phyloP scores from a whole-genome alignment of 148 eudicot genomes.

The Camellia japonica region DNA sequence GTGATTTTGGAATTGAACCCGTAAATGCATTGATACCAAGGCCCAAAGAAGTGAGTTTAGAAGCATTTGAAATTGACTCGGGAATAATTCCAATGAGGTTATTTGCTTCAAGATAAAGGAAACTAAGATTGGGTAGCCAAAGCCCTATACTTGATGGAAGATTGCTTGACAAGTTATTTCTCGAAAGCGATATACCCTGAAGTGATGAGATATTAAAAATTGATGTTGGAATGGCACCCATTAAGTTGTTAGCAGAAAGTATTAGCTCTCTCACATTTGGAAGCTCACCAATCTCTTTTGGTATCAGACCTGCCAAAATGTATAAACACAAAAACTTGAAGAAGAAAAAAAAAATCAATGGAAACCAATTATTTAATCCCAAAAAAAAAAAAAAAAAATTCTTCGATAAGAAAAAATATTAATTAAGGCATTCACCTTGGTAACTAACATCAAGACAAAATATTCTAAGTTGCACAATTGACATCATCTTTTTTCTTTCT shows the following conservation, averaged over 20 bases:
- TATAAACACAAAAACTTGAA: not conserved
- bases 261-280: not conserved
- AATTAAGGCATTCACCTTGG: too few relatives aligned
- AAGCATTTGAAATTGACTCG: not conserved
- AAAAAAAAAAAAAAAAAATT: not conserved
- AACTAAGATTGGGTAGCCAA: not conserved
- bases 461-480: too few relatives aligned
- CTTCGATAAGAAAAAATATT: too few relatives aligned
- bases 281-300: not conserved
- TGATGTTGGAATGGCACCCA: not conserved
- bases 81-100: not conserved
- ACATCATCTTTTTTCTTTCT: too few relatives aligned
- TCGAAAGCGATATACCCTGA: not conserved
- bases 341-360: not conserved
- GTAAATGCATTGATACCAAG: not conserved
- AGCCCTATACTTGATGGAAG: not conserved
- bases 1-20: not conserved
- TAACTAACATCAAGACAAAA: too few relatives aligned
- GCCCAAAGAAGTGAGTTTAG: not conserved
- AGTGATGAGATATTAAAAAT: not conserved
- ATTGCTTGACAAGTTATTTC: not conserved
- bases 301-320: not conserved
- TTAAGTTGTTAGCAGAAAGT: not conserved
- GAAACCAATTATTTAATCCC: not conserved
- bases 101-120: not conserved